Percentiles rank a stretch among this genome's conserved stretches.
phyloP scores from a whole-genome alignment of 345 rosid genomes.

The Eucalyptus fibrosa region DNA sequence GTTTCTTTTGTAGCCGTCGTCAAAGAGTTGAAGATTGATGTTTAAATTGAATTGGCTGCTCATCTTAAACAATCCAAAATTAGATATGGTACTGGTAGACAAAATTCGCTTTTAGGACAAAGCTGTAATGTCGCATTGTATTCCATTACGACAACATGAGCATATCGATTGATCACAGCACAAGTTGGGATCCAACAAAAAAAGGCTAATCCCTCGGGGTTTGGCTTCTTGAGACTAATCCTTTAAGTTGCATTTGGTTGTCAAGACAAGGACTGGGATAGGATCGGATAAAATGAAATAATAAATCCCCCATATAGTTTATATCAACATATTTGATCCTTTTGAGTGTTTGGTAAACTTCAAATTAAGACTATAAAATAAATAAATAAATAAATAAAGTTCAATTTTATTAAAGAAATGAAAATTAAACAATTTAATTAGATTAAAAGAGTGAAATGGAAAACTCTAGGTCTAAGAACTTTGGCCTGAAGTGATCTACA shows the following conservation, averaged over 20 bases:
- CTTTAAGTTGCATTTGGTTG: not conserved
- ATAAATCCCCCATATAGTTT: too few species aligned
- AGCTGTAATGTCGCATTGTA: not conserved
- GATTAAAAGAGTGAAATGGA: too few species aligned
- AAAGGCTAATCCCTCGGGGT: not conserved
- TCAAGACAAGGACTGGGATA: too few species aligned
- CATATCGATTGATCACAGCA: not conserved
- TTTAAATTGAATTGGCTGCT: not conserved
- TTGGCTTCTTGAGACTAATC: not conserved
- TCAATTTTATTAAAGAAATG: too few species aligned
- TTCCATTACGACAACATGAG: not conserved
- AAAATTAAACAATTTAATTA: too few species aligned
- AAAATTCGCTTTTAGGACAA: not conserved
- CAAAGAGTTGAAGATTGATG: not conserved
- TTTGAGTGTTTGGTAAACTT: too few species aligned
- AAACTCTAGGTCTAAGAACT: too few species aligned
- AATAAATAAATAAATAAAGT: too few species aligned
- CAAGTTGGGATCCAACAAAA: not conserved
- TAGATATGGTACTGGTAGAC: not conserved
- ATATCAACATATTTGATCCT: too few species aligned
- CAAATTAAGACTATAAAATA: too few species aligned
- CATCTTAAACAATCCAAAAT: not conserved
- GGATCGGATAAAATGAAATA: too few species aligned
- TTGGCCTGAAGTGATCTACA: too few species aligned
- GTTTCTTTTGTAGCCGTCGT: not conserved